A percentile compares a stretch with the other conserved stretches of the same genome.
Evolutionary conservation across 768 basidiomycete species (phyloP).

Genomic region (Lyophyllum decastes): DNA sequence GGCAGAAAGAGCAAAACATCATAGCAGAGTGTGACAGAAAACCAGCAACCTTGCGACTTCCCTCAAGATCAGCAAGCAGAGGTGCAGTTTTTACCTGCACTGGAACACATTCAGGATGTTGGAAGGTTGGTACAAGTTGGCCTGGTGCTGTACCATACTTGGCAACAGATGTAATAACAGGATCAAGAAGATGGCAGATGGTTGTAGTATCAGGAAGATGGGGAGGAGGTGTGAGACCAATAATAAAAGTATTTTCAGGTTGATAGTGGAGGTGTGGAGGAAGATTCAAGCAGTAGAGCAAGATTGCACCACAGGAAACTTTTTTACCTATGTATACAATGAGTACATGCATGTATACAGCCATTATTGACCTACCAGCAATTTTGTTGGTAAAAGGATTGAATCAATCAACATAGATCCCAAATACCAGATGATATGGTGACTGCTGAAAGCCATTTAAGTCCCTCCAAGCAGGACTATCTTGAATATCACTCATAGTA

Average conservation of each 20-base stretch:
- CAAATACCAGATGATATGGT: conserved; percentile 21
- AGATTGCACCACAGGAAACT: conserved; percentile 27
- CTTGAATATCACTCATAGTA: conserved; percentile 23
- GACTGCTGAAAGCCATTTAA: conserved; percentile 11
- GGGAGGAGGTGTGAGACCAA: conserved; percentile 35
- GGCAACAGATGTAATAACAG: conserved; percentile 12
- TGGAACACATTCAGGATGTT: conserved; percentile 13
- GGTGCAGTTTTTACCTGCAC: conserved; percentile 18
- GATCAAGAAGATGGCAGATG: conserved; percentile 28
- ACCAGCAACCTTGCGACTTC: conserved; percentile 23
- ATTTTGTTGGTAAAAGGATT: conserved; percentile 34
- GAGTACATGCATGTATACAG: background rate
- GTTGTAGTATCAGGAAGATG: conserved; percentile 21
- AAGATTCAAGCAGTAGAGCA: conserved; percentile 35
- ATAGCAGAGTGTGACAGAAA: conserved; percentile 12
- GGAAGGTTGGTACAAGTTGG: conserved; percentile 9
- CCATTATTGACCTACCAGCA: conserved; percentile 12
- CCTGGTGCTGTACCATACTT: conserved; percentile 16
- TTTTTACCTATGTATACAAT: conserved; percentile 8
- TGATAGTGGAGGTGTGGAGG: conserved; percentile 26
- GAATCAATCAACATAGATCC: conserved; percentile 36
- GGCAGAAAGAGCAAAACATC: conserved; percentile 21
- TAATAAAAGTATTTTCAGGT: conserved; percentile 33
- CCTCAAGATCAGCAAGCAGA: conserved; percentile 25
- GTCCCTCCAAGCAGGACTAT: conserved; percentile 29